phyloP scores from a whole-genome alignment of 2,329 filamentous ascomycete genomes.

The Venturiaceae sp. region DNA sequence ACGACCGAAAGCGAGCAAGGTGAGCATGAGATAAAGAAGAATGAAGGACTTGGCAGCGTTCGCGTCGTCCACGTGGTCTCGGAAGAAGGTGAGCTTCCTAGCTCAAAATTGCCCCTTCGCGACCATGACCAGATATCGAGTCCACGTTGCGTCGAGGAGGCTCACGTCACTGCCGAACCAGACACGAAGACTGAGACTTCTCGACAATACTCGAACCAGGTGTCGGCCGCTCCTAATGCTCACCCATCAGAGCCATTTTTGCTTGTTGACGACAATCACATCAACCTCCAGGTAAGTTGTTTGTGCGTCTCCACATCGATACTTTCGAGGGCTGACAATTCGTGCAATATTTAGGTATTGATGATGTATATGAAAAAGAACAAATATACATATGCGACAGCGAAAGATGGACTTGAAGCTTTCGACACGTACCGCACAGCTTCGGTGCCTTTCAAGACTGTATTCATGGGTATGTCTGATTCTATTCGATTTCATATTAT shows the following conservation, averaged over 20 bases:
- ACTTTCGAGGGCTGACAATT: slow-evolving; percentile 18
- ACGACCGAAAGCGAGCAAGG: not conserved
- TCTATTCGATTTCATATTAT: slow-evolving; percentile 25
- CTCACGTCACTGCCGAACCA: too few species aligned
- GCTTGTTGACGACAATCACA: slow-evolving; percentile 28
- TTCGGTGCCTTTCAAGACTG: slow-evolving; percentile 2
- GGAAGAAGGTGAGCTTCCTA: too few species aligned
- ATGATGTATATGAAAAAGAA: slow-evolving; percentile 25
- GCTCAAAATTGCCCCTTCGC: too few species aligned
- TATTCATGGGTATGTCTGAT: slow-evolving; percentile 45
- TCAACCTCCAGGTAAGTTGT: slow-evolving; percentile 21
- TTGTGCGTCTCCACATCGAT: not conserved
- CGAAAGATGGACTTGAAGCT: slow-evolving; percentile 26
- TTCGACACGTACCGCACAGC: slow-evolving; percentile 13
- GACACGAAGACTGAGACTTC: too few species aligned
- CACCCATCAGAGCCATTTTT: too few species aligned
- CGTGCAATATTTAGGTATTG: slow-evolving; percentile 24
- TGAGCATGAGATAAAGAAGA: not conserved
- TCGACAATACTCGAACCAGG: too few species aligned
- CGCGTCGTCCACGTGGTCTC: too few species aligned
- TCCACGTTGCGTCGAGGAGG: too few species aligned
- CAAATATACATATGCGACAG: slow-evolving; percentile 19
- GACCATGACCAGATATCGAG: too few species aligned
- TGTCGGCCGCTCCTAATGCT: too few species aligned
- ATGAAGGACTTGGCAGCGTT: not conserved